phyloP scores from a whole-genome alignment of 208 protist genomes.

The Blastocrithidia nonstop region DNA sequence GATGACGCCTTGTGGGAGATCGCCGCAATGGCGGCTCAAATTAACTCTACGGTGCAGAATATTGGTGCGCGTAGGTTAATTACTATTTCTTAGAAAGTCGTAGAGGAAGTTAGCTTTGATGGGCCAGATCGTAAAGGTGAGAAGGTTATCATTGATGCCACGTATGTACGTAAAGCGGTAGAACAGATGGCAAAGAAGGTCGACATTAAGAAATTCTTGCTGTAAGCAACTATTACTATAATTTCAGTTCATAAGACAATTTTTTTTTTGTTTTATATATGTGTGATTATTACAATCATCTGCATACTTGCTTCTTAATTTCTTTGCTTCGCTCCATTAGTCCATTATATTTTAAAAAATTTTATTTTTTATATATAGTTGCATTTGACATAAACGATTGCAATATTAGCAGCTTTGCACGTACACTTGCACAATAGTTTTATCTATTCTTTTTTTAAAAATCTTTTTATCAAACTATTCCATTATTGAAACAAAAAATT shows the following conservation, averaged over 20 bases:
- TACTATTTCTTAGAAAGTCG: constrained; percentile 93
- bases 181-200: constrained; percentile 85
- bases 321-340: not conserved
- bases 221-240: constrained; percentile 16
- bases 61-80: constrained; percentile 95
- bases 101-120: constrained; percentile 93
- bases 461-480: too few species aligned
- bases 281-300: not conserved
- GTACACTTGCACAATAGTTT: too few species aligned
- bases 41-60: constrained; percentile 95
- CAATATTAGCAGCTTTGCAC: too few species aligned
- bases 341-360: not conserved
- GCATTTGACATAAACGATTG: too few species aligned
- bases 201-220: constrained; percentile 88
- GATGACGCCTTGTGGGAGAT: constrained; percentile 92
- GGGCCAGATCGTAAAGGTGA: constrained; percentile 75
- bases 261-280: constrained; percentile 1
- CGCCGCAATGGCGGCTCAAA: constrained; percentile 86
- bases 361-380: not conserved
- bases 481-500: not conserved
- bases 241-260: constrained; percentile 1
- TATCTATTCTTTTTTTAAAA: not conserved
- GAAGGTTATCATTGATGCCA: constrained; percentile 72
- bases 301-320: not conserved
- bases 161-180: constrained; percentile 82